phyloP scores from a whole-genome alignment of 768 basidiomycete species.

The Mycena pura region DNA sequence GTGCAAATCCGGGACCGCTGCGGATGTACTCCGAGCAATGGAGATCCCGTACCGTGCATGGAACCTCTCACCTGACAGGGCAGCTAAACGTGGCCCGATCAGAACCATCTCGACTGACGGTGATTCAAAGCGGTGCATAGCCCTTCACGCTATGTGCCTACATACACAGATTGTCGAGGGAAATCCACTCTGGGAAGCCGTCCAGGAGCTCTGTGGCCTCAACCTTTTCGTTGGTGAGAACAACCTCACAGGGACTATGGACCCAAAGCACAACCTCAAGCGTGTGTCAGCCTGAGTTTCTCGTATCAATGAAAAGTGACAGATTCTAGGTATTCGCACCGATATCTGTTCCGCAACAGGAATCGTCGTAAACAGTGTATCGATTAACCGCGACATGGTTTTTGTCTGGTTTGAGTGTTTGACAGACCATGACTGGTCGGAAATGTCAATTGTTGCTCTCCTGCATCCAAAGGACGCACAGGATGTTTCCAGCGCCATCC shows the following conservation, averaged over 20 bases:
- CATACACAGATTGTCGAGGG: constrained; percentile 5
- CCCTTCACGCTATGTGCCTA: constrained; percentile 23
- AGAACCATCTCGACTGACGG: constrained; percentile 26
- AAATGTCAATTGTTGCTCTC: constrained; percentile 12
- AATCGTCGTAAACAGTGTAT: constrained; percentile 18
- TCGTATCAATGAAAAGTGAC: neutral
- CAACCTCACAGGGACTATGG: constrained; percentile 21
- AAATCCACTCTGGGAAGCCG: constrained; percentile 21
- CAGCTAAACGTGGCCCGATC: constrained; percentile 20
- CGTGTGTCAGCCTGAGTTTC: constrained; percentile 2
- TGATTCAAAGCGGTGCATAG: constrained; percentile 21
- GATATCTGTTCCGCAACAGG: constrained; percentile 21
- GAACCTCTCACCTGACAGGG: constrained; percentile 8
- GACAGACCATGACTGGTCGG: constrained; percentile 9
- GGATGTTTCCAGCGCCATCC: constrained; percentile 28
- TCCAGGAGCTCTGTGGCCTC: constrained; percentile 21
- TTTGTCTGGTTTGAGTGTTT: constrained; percentile 4
- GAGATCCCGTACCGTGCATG: constrained; percentile 11
- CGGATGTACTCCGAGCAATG: neutral
- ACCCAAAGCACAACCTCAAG: constrained; percentile 29
- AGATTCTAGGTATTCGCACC: constrained; percentile 17
- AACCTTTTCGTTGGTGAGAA: constrained; percentile 23
- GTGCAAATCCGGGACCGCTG: constrained; percentile 22
- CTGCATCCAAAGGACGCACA: constrained; percentile 33
- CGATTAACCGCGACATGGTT: constrained; percentile 21